These are phyloP conservation scores for Colletotrichum spaethianum DNA, from an alignment of 2,329 filamentous ascomycete genomes.

Conservation along the genomic window DNA sequence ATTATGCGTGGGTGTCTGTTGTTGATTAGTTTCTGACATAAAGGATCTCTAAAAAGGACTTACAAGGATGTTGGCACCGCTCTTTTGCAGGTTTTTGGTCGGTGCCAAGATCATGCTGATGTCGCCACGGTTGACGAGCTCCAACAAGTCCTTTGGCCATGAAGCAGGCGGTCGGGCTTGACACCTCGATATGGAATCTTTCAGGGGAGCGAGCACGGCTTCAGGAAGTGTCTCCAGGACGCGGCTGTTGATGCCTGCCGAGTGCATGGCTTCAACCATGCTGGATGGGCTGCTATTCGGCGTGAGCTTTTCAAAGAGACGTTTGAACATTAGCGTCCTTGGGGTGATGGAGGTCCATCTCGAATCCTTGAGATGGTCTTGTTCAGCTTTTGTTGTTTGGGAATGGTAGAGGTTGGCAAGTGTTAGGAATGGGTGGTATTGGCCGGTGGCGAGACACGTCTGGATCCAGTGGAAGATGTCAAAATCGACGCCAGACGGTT, in stretches of 20 bases:
- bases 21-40: slow-evolving; percentile 45
- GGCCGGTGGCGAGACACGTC: slow-evolving; percentile 57
- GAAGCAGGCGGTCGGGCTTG: slow-evolving; percentile 84
- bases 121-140: slow-evolving; percentile 86
- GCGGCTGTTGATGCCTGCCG: slow-evolving; percentile 75
- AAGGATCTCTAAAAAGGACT: slow-evolving; percentile 42
- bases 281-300: slow-evolving; percentile 67
- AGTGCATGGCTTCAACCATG: slow-evolving; percentile 81
- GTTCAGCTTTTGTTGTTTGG: slow-evolving; percentile 52
- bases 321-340: slow-evolving; percentile 78
- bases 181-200: slow-evolving; percentile 87
- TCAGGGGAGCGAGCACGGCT: slow-evolving; percentile 83
- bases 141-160: slow-evolving; percentile 81
- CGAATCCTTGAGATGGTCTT: slow-evolving; percentile 53
- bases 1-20: slow-evolving; percentile 72
- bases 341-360: slow-evolving; percentile 69
- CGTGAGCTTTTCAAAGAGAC: slow-evolving; percentile 74
- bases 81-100: slow-evolving; percentile 54
- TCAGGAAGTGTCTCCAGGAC: slow-evolving; percentile 89
- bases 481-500: slow-evolving; percentile 51
- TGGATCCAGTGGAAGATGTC: slow-evolving; percentile 69
- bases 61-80: slow-evolving; percentile 59
- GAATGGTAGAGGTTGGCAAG: slow-evolving; percentile 62
- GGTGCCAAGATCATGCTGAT: slow-evolving; percentile 76
- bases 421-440: slow-evolving; percentile 56